phyloP scores from a whole-genome alignment of 257 asterid species.

The Capsicum rhomboideum region DNA sequence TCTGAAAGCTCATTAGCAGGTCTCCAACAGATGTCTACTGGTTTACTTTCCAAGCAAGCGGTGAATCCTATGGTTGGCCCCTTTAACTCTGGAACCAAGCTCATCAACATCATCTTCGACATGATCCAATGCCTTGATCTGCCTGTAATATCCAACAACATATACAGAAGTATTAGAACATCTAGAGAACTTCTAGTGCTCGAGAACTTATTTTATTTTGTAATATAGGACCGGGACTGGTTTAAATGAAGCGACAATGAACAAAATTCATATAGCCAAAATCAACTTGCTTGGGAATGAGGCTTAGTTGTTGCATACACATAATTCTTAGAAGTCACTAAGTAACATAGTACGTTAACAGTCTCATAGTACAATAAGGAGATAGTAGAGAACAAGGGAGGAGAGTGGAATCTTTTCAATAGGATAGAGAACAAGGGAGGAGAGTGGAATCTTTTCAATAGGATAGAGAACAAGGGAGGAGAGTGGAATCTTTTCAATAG shows the following conservation, averaged over 20 bases:
- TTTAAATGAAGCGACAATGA: background rate
- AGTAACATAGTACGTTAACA: background rate
- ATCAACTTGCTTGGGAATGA: background rate
- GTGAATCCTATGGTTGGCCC: slow-evolving; percentile 24
- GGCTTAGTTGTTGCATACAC: background rate
- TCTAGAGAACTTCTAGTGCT: background rate
- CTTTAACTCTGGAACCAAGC: slow-evolving; percentile 21
- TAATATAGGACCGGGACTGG: background rate
- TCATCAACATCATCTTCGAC: slow-evolving; percentile 29
- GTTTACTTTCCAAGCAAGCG: slow-evolving; percentile 38
- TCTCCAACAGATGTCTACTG: background rate
- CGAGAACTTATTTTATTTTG: background rate
- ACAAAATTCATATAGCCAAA: background rate
- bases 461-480: too few species aligned
- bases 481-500: background rate
- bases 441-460: too few species aligned
- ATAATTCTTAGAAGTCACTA: background rate
- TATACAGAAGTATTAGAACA: background rate
- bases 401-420: background rate
- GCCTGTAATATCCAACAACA: slow-evolving; percentile 18
- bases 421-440: too few species aligned
- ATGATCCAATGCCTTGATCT: slow-evolving; percentile 17
- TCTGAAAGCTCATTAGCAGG: background rate
- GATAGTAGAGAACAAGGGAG: background rate
- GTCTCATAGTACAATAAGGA: background rate